Evolutionary conservation across 768 basidiomycete species (phyloP).

Genomic region (Lentinula sp.): DNA sequence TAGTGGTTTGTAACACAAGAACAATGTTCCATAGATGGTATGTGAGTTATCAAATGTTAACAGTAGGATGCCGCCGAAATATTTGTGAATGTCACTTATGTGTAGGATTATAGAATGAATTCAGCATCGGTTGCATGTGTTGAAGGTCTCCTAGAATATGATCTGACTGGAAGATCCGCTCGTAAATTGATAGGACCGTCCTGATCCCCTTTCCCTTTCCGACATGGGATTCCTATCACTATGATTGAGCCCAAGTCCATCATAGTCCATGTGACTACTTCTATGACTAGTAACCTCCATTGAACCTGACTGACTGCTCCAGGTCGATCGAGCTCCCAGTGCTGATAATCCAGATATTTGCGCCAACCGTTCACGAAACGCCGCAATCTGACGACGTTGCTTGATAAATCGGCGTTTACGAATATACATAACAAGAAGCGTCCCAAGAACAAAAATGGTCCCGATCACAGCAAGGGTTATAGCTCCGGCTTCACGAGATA

Average conservation of each 20-base stretch:
- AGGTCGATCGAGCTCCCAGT: not conserved
- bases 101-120: too few species aligned
- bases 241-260: not conserved
- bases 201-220: not conserved
- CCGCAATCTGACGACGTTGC: not conserved
- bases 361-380: not conserved
- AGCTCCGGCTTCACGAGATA: not conserved
- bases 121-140: too few species aligned
- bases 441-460: not conserved
- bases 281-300: not conserved
- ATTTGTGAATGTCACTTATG: too few species aligned
- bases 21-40: too few species aligned
- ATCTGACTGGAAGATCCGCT: not conserved
- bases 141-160: too few species aligned
- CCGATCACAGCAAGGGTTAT: not conserved
- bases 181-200: not conserved
- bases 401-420: not conserved
- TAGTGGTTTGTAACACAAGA: too few species aligned
- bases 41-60: too few species aligned
- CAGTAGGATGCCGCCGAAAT: too few species aligned
- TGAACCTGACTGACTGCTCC: not conserved
- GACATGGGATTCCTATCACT: not conserved
- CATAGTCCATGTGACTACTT: not conserved
- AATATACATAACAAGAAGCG: not conserved
- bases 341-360: not conserved